Evolutionary conservation across 305 asterid species (phyloP).

Genomic region (Solanum hybrid): DNA sequence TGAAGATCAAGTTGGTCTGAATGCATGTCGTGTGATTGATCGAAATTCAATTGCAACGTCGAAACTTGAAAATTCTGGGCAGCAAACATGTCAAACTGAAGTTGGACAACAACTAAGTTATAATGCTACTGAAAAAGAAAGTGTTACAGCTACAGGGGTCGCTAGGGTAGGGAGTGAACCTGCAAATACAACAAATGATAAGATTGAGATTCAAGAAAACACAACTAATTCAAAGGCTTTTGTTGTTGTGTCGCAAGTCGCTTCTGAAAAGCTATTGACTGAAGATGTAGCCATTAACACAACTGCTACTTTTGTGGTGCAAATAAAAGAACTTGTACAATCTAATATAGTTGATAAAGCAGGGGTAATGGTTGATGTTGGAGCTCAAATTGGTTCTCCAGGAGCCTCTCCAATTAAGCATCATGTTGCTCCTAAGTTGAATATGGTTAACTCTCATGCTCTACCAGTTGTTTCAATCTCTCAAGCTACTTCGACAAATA

Average conservation of each 20-base stretch:
- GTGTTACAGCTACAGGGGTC: neutral
- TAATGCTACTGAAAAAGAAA: neutral
- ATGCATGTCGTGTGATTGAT: neutral
- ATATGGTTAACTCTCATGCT: too few species aligned
- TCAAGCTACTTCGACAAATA: too few species aligned
- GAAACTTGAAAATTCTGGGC: neutral
- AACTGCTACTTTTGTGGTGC: neutral
- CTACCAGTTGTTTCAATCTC: too few species aligned
- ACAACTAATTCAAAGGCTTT: neutral
- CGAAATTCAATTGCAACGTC: neutral
- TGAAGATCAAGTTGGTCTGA: neutral
- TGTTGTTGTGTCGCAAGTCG: neutral
- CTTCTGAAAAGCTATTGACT: neutral
- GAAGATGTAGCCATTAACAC: neutral
- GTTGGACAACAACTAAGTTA: neutral
- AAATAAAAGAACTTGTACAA: neutral
- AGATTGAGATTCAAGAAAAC: neutral
- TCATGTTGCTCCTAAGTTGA: too few species aligned
- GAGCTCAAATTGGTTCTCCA: too few species aligned
- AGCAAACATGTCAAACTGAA: neutral
- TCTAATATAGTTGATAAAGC: neutral
- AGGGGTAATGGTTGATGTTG: too few species aligned
- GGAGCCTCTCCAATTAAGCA: too few species aligned
- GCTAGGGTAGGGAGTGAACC: neutral
- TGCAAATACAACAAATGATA: neutral